phyloP scores from a whole-genome alignment of 441 rosid species.

The Corymbia citriodora region DNA sequence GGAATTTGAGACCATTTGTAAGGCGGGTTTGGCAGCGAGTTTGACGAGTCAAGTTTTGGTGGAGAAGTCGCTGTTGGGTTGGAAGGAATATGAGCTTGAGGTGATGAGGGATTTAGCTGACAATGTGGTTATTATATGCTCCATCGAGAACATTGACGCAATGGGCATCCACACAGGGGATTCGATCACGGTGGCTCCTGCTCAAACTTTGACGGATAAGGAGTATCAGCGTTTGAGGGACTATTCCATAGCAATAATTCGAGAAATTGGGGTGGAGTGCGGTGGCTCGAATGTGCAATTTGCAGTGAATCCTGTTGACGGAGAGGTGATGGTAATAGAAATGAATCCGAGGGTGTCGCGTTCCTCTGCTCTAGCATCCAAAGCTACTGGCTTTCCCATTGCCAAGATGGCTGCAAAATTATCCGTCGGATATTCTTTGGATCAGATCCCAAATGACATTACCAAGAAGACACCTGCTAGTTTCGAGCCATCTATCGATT shows the following conservation, averaged over 20 bases:
- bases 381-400: constrained; percentile 96
- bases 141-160: constrained; percentile 92
- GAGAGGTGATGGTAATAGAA: constrained; percentile 97
- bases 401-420: constrained; percentile 99
- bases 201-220: constrained; percentile 87
- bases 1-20: constrained; percentile 77
- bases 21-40: constrained; percentile 83
- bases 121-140: constrained; percentile 90
- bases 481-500: constrained; percentile 96
- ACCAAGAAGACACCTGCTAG: constrained; percentile 97
- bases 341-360: constrained; percentile 97
- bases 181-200: constrained; percentile 94
- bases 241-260: constrained; percentile 73
- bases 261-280: constrained; percentile 99
- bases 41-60: constrained; percentile 82
- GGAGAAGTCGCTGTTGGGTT: constrained; percentile 89
- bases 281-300: constrained; percentile 98
- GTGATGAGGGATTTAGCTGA: constrained; percentile 97
- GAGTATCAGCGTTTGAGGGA: constrained; percentile 92
- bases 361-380: constrained; percentile 94
- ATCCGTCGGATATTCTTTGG: constrained; percentile 87
- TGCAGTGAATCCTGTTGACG: constrained; percentile 89
- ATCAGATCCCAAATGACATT: constrained; percentile 96
- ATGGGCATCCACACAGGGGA: constrained; percentile 99
- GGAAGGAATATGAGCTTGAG: constrained; percentile 95